phyloP scores from a whole-genome alignment of 371 early-diverging fungal genomes.

The Caulochytrium protostelioides region DNA sequence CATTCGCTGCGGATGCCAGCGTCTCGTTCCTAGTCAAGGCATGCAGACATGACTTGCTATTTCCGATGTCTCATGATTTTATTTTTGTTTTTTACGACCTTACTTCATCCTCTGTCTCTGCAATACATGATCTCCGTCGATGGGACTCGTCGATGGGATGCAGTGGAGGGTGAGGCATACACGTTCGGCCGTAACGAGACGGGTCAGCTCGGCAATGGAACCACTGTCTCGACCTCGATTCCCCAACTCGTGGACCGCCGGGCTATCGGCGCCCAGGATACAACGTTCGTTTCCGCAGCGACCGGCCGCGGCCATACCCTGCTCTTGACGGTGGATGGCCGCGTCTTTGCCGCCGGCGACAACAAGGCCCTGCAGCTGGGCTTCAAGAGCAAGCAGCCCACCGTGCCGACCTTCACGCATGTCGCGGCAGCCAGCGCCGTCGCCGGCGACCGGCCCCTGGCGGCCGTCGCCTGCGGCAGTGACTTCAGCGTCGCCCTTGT shows the following conservation, averaged over 20 bases:
- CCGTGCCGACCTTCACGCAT: neutral
- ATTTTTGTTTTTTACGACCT: neutral
- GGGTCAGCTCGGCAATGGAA: constrained; percentile 24
- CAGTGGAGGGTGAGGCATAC: constrained; percentile 20
- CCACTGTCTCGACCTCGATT: constrained; percentile 10
- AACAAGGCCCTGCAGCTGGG: constrained; percentile 18
- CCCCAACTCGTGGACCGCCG: constrained; percentile 8
- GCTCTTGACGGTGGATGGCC: constrained; percentile 11
- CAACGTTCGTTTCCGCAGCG: neutral
- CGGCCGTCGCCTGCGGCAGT: constrained; percentile 20
- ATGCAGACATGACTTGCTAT: too few species aligned
- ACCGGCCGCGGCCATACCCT: constrained; percentile 1
- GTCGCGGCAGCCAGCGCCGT: constrained; percentile 5
- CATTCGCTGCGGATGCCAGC: too few species aligned
- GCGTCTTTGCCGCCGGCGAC: constrained; percentile 19
- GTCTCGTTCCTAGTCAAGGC: too few species aligned
- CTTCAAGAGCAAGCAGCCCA: neutral
- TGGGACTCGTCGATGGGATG: constrained; percentile 18
- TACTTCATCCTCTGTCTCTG: neutral
- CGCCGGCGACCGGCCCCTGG: constrained; percentile 12
- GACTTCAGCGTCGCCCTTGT: constrained; percentile 17
- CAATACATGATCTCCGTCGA: constrained; percentile 13
- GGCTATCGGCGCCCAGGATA: constrained; percentile 8
- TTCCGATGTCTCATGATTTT: too few species aligned
- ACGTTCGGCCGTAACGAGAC: constrained; percentile 22